Evolutionary conservation across 345 rosid genomes (phyloP).

Genomic region (Euphorbia lathyris): DNA sequence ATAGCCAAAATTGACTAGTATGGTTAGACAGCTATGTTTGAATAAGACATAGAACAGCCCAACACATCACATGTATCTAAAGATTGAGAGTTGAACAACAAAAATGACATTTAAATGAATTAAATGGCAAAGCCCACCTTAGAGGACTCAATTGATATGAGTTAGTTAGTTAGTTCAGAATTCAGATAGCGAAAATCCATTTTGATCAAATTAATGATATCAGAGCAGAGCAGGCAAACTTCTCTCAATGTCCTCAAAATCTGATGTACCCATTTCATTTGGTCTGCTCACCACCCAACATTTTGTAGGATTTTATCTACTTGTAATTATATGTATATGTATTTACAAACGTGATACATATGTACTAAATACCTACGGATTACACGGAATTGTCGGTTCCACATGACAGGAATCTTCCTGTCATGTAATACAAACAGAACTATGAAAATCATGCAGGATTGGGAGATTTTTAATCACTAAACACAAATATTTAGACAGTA

Average conservation of each 20-base stretch:
- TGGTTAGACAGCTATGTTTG: not conserved
- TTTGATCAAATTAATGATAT: not conserved
- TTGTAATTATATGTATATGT: no score
- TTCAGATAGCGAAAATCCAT: not conserved
- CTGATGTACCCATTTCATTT: constrained; percentile 1
- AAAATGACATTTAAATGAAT: not conserved
- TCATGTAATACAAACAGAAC: no score
- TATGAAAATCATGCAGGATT: no score
- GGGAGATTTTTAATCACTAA: no score
- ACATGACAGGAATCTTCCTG: no score
- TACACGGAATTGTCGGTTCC: no score
- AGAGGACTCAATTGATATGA: not conserved
- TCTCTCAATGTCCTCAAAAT: not conserved
- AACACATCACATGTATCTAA: constrained; percentile 14
- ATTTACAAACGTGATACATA: no score
- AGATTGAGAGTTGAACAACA: constrained; percentile 2
- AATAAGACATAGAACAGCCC: not conserved
- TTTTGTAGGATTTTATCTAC: not conserved
- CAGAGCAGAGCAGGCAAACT: not conserved
- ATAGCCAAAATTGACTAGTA: no score
- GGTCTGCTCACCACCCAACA: constrained; percentile 16
- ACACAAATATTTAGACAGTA: no score
- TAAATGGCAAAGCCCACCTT: constrained; percentile 5
- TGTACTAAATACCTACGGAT: no score
- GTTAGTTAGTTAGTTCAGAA: no score